Evolutionary conservation across 352 stramenopile species (phyloP).

Genomic region (Pythium scleroteichum): DNA sequence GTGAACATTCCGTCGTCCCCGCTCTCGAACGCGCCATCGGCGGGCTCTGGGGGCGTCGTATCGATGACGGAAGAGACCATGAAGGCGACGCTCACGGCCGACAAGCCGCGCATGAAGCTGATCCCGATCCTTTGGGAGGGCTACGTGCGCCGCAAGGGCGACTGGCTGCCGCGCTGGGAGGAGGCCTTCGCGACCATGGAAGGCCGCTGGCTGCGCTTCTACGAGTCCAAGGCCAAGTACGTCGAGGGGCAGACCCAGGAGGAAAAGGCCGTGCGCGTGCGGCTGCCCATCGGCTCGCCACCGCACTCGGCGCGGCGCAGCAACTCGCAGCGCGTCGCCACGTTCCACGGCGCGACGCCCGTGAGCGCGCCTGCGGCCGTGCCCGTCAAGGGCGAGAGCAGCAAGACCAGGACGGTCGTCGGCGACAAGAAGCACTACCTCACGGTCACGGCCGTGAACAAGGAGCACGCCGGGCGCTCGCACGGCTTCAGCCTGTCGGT

Average conservation of each 20-base stretch:
- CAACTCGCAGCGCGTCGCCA: conserved; percentile 24
- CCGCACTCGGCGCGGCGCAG: conserved; percentile 28
- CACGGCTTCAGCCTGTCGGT: conserved; percentile 55
- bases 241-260: conserved; percentile 42
- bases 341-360: conserved; percentile 10
- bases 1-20: conserved; percentile 12
- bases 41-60: not conserved
- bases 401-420: not conserved
- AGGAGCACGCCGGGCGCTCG: conserved; percentile 54
- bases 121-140: conserved; percentile 74
- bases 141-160: conserved; percentile 61
- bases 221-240: conserved; percentile 66
- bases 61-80: conserved; percentile 39
- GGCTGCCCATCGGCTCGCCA: conserved; percentile 30
- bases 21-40: conserved; percentile 4
- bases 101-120: conserved; percentile 51
- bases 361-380: not conserved
- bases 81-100: conserved; percentile 29
- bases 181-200: conserved; percentile 69
- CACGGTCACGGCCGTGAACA: conserved; percentile 58
- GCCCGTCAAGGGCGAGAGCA: not conserved
- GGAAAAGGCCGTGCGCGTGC: conserved; percentile 31
- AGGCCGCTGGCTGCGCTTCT: conserved; percentile 57
- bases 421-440: conserved; percentile 51
- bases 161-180: conserved; percentile 82